phyloP scores from a whole-genome alignment of 768 basidiomycete genomes.

The Trichaptum fuscoviolaceum region DNA sequence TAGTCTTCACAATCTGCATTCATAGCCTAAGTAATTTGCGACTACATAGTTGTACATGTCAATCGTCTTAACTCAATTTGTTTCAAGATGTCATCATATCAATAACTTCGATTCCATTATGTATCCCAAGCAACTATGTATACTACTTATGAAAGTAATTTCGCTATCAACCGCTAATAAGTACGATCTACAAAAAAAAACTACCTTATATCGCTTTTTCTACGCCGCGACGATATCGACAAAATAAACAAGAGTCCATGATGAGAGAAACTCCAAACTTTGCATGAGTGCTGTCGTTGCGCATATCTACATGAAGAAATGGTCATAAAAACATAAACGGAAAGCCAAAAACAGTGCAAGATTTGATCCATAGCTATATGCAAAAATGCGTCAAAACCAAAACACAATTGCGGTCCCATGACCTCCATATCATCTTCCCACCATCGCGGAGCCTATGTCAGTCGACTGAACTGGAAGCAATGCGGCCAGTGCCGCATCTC shows the following conservation, averaged over 20 bases:
- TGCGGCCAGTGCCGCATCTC: not conserved
- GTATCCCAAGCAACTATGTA: not conserved
- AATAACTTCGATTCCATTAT: not conserved
- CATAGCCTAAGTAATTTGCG: no score
- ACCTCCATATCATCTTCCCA: not conserved
- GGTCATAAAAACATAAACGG: not conserved
- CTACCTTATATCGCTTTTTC: not conserved
- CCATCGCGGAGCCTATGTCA: not conserved
- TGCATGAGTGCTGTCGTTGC: not conserved
- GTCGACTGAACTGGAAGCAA: not conserved
- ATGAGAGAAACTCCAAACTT: not conserved
- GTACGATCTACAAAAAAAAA: not conserved
- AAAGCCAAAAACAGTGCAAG: not conserved
- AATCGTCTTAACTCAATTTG: no score
- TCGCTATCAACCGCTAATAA: not conserved
- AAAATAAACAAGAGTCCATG: not conserved
- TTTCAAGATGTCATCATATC: not conserved
- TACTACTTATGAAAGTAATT: not conserved
- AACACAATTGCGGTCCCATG: not conserved
- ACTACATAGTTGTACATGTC: no score
- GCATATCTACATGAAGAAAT: not conserved
- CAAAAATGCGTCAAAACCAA: not conserved
- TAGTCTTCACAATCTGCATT: no score
- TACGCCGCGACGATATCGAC: not conserved
- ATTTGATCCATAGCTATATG: constrained; percentile 1